A percentile compares a stretch with the other conserved stretches of the same genome.
These are phyloP conservation scores for Kwoniella pini DNA, from an alignment of 768 basidiomycete species.

Conservation along the genomic window DNA sequence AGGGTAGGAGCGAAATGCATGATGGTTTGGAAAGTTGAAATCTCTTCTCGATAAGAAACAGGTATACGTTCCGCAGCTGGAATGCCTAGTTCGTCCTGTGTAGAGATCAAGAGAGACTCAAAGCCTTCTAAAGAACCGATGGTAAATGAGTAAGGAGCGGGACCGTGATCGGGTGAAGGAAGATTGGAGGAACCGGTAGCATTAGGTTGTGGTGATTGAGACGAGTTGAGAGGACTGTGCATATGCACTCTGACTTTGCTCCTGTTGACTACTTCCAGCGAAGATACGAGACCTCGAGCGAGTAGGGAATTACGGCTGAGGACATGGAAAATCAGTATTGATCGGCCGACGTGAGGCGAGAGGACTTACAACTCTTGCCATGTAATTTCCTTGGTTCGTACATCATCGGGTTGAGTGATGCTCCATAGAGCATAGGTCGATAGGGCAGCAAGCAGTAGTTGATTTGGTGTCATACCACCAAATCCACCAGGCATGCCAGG, in stretches of 20 bases:
- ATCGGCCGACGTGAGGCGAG: not conserved
- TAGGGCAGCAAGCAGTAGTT: conserved; percentile 45
- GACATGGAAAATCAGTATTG: not conserved
- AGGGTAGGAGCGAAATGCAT: conserved; percentile 94
- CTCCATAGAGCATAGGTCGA: conserved; percentile 49
- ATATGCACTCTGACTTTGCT: conserved; percentile 87
- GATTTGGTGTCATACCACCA: conserved; percentile 49
- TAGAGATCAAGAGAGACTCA: conserved; percentile 90
- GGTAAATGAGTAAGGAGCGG: conserved; percentile 74
- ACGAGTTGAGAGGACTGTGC: conserved; percentile 66
- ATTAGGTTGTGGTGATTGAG: conserved; percentile 21
- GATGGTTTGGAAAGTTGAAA: conserved; percentile 75
- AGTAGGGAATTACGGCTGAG: conserved; percentile 81
- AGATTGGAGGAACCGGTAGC: conserved; percentile 31
- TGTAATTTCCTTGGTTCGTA: conserved; percentile 78
- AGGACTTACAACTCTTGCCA: conserved; percentile 85
- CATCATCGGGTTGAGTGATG: conserved; percentile 42
- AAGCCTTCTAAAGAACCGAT: conserved; percentile 97
- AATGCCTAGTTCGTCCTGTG: conserved; percentile 87
- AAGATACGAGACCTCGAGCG: conserved; percentile 93
- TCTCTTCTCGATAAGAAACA: conserved; percentile 94
- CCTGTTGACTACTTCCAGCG: conserved; percentile 86
- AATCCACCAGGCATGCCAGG: conserved; percentile 29
- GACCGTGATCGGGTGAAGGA: conserved; percentile 50
- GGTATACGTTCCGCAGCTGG: conserved; percentile 91